Percentiles rank a stretch among this genome's conserved stretches.
Evolutionary conservation across 352 stramenopile genomes (phyloP).

Genomic region (Elongisporangium undulatum): DNA sequence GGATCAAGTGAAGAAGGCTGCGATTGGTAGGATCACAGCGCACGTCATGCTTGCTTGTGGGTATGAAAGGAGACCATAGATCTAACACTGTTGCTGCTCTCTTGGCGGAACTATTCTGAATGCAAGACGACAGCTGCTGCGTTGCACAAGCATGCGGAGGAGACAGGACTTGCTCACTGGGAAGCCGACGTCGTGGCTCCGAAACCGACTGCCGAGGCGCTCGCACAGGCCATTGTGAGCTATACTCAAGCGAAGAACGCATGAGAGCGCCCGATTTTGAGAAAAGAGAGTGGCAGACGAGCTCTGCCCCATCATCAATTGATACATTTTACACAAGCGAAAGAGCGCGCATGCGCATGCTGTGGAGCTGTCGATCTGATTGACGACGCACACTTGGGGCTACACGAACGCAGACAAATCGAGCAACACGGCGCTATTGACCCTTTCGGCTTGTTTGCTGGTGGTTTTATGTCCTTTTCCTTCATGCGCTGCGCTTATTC

Average conservation of each 20-base stretch:
- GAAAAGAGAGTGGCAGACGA: neutral
- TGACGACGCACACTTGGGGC: neutral
- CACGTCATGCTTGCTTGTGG: neutral
- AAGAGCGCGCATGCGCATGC: neutral
- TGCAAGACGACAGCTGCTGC: constrained; percentile 70
- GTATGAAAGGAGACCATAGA: neutral
- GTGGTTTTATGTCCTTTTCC: neutral
- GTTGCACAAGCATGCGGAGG: constrained; percentile 34
- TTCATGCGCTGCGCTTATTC: constrained; percentile 26
- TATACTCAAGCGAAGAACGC: neutral
- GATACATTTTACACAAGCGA: neutral
- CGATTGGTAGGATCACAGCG: constrained; percentile 46
- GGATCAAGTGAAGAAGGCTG: constrained; percentile 62
- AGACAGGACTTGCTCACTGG: constrained; percentile 37
- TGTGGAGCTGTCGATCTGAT: neutral
- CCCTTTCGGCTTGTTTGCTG: constrained; percentile 1
- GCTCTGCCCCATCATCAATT: neutral
- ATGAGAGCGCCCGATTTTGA: neutral
- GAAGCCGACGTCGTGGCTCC: constrained; percentile 40
- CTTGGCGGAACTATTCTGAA: constrained; percentile 6
- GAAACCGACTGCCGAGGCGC: constrained; percentile 48
- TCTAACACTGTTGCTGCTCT: neutral
- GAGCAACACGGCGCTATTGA: neutral
- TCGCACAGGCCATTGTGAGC: constrained; percentile 38
- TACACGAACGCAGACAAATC: neutral